A percentile compares a stretch with the other conserved stretches of the same genome.
These are phyloP conservation scores for Prunus armeniaca DNA, from an alignment of 306 rosid species.

Conservation along the genomic window DNA sequence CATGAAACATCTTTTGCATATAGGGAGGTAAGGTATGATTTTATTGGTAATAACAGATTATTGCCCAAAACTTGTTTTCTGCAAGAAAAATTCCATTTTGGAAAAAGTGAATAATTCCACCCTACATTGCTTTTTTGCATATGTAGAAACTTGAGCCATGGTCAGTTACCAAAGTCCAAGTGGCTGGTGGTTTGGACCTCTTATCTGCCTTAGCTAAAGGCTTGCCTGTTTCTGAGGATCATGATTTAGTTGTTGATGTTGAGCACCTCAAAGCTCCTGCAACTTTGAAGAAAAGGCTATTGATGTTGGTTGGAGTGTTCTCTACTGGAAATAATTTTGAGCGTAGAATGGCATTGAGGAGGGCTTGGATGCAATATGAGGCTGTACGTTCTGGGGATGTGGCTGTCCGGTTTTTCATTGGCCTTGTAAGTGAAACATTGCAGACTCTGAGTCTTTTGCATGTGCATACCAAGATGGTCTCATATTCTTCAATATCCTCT, in stretches of 20 bases:
- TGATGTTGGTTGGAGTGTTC: conserved; percentile 77
- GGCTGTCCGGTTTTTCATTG: conserved; percentile 88
- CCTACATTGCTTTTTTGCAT: conserved; percentile 22
- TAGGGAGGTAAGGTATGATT: conserved; percentile 83
- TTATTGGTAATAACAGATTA: conserved; percentile 15
- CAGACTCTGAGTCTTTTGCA: not conserved
- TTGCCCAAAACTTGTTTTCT: conserved; percentile 1
- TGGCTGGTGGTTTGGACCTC: conserved; percentile 57
- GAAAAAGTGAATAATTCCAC: conserved; percentile 24
- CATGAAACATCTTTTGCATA: conserved; percentile 93
- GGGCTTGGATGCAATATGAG: conserved; percentile 93
- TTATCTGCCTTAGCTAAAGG: conserved; percentile 89
- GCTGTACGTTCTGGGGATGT: conserved; percentile 79
- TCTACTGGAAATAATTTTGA: conserved; percentile 93
- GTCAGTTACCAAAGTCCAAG: conserved; percentile 63
- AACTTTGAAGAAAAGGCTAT: conserved; percentile 52
- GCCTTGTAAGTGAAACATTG: conserved; percentile 70
- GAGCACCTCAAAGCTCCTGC: conserved; percentile 75
- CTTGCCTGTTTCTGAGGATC: conserved; percentile 85
- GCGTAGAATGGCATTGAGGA: conserved; percentile 90
- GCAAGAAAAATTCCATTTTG: not conserved
- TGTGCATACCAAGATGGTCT: conserved; percentile 8
- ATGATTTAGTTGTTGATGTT: conserved; percentile 53
- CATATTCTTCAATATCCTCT: conserved; percentile 11
- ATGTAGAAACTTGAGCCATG: conserved; percentile 95